Conservation (phyloP, 2,329 filamentous ascomycete genomes). For the Sphaerulina vaccinii region DNA sequence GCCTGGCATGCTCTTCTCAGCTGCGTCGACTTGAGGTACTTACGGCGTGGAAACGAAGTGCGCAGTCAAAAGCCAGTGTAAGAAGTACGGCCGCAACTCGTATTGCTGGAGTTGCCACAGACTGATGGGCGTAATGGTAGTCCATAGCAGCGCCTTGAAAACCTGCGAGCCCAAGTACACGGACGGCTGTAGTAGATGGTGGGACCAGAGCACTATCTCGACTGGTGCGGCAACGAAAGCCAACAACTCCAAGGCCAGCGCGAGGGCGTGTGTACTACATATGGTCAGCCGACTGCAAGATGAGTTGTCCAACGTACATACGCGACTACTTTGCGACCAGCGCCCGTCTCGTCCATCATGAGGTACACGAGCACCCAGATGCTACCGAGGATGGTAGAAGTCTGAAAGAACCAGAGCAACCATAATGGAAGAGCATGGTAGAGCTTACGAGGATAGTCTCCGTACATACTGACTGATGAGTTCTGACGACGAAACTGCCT, state of each 20-base stretch:
- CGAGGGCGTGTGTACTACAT: conserved; percentile 7
- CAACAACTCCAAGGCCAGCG: conserved; percentile 12
- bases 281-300: not conserved
- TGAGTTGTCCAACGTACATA: no score
- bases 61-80: conserved; percentile 5
- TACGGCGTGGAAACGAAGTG: conserved; percentile 10
- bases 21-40: not conserved
- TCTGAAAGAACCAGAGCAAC: conserved; percentile 14
- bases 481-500: no score
- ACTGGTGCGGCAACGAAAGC: conserved; percentile 16
- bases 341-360: conserved; percentile 7
- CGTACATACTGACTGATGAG: conserved; percentile 5
- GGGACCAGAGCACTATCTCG: conserved; percentile 25
- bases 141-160: conserved; percentile 25
- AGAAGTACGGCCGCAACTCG: not conserved
- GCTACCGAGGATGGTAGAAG: conserved; percentile 10
- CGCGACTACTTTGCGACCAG: conserved; percentile 1
- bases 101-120: conserved; percentile 12
- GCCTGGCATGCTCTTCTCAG: not conserved
- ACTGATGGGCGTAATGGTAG: conserved; percentile 12
- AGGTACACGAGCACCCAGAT: conserved; percentile 5
- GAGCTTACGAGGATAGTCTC: conserved; percentile 4
- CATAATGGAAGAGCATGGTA: conserved; percentile 13
- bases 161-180: conserved; percentile 21
- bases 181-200: conserved; percentile 23